A percentile compares a stretch with the other conserved stretches of the same genome.
Evolutionary conservation across 2,329 filamentous ascomycete species (phyloP).

Genomic region (Trichophyton mentagrophytes): DNA sequence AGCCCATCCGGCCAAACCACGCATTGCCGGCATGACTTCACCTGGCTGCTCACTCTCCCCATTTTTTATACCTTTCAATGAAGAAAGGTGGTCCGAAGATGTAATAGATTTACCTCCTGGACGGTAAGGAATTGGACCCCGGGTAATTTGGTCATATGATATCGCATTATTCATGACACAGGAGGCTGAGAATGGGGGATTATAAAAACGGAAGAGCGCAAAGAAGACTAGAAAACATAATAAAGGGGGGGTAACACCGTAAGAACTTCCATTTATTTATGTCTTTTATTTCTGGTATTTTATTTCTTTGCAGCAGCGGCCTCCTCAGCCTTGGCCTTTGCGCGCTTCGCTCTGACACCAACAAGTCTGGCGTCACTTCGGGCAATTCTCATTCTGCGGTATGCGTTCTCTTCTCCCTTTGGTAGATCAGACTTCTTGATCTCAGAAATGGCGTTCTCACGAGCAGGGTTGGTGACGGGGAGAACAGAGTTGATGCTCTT

Average conservation of each 20-base stretch:
- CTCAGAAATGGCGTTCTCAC: slow-evolving; percentile 51
- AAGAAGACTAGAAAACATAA: slow-evolving; percentile 8
- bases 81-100: neutral
- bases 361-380: slow-evolving; percentile 69
- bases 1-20: neutral
- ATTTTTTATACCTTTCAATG: neutral
- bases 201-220: slow-evolving; percentile 11
- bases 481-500: slow-evolving; percentile 47
- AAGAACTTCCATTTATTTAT: slow-evolving; percentile 5
- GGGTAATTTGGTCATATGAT: slow-evolving; percentile 3
- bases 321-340: slow-evolving; percentile 64
- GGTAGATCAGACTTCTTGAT: slow-evolving; percentile 74
- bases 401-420: slow-evolving; percentile 72
- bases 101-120: neutral
- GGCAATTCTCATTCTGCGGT: slow-evolving; percentile 69
- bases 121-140: neutral
- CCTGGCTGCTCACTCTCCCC: neutral
- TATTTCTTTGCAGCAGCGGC: slow-evolving; percentile 45
- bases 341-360: slow-evolving; percentile 87
- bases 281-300: slow-evolving; percentile 19
- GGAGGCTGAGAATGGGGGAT: neutral
- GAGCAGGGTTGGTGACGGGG: slow-evolving; percentile 55
- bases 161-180: slow-evolving; percentile 7
- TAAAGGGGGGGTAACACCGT: neutral
- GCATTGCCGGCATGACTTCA: neutral